A percentile compares a stretch with the other conserved stretches of the same genome.
These are phyloP conservation scores for Aurifilum marmelostoma DNA, from an alignment of 2,329 filamentous ascomycete species.

Conservation along the genomic window DNA sequence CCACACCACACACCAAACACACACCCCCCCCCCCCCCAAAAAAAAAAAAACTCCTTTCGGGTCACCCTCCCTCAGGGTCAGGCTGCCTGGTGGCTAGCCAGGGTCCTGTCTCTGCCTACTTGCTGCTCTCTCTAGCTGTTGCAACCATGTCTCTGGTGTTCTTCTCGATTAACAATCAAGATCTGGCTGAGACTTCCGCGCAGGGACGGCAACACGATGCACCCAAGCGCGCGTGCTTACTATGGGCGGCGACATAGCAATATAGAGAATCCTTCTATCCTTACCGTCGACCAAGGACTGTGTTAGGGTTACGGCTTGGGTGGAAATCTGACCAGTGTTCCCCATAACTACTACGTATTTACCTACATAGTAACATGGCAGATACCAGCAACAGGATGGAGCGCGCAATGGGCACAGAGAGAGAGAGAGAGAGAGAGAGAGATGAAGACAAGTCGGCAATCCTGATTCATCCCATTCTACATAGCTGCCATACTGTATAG, in stretches of 20 bases:
- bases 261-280: conserved; percentile 7
- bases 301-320: background rate
- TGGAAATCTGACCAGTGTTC: conserved; percentile 1
- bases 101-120: no score
- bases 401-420: background rate
- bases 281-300: background rate
- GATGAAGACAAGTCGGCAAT: background rate
- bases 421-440: background rate
- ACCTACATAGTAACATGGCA: background rate
- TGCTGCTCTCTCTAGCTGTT: no score
- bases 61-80: no score
- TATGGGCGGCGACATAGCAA: background rate
- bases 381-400: background rate
- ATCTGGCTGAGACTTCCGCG: conserved; percentile 4
- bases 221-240: background rate
- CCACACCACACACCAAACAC: no score
- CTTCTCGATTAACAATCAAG: background rate
- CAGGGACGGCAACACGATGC: background rate
- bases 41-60: no score
- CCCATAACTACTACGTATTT: background rate
- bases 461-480: background rate
- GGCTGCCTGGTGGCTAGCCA: no score
- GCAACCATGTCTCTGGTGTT: no score
- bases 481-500: background rate
- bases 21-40: no score